phyloP scores from a whole-genome alignment of 169 alveolate species.

The Plasmodium vinckei region DNA sequence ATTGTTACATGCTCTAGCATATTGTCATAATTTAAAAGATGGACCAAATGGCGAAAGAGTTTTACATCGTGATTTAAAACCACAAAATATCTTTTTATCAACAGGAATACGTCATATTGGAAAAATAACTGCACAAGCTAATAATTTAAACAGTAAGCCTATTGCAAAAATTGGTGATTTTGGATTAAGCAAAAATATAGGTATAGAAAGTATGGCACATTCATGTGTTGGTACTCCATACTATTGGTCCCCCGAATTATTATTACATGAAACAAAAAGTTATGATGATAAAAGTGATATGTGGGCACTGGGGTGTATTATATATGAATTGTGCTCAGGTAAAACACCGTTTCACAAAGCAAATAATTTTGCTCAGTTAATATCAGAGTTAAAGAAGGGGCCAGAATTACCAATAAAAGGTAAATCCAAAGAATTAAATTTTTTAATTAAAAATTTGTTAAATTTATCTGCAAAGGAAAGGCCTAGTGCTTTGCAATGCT shows the following conservation, averaged over 20 bases:
- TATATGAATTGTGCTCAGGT: conserved; percentile 93
- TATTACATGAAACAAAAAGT: conserved; percentile 88
- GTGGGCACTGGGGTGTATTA: conserved; percentile 95
- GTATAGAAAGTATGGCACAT: conserved; percentile 93
- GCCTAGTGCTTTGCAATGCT: conserved; percentile 84
- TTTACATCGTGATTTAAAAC: conserved; percentile 96
- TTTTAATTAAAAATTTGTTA: conserved; percentile 79
- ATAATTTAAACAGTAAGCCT: conserved; percentile 78
- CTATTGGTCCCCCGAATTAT: conserved; percentile 98
- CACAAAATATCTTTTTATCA: conserved; percentile 95
- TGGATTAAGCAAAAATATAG: conserved; percentile 95
- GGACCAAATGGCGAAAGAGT: conserved; percentile 91
- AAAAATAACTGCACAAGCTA: conserved; percentile 76
- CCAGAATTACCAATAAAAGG: conserved; percentile 85
- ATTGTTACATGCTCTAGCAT: conserved; percentile 93
- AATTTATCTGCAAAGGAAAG: conserved; percentile 82
- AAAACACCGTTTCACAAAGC: conserved; percentile 95
- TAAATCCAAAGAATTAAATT: conserved; percentile 77
- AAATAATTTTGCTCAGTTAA: conserved; percentile 84
- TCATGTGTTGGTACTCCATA: conserved; percentile 97
- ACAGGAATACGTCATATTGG: conserved; percentile 75
- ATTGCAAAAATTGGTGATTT: conserved; percentile 96
- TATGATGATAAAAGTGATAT: conserved; percentile 96
- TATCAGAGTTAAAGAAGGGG: conserved; percentile 82
- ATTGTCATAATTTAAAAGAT: conserved; percentile 92